A percentile compares a stretch with the other conserved stretches of the same genome.
These are phyloP conservation scores for Erodium moschatum DNA, from an alignment of 441 rosid species.

Conservation along the genomic window DNA sequence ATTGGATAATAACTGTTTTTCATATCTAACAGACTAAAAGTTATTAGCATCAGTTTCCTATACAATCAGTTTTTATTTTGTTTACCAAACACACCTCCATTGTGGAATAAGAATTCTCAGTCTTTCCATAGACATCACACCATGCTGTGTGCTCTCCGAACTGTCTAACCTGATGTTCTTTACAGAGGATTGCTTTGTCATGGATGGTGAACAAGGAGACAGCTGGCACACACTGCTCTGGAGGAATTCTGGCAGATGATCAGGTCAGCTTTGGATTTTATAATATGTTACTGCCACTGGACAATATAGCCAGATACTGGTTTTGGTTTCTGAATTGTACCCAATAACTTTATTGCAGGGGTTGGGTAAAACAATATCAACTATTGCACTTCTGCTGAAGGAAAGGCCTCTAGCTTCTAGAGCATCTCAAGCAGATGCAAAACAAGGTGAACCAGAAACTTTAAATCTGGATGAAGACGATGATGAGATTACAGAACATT, in stretches of 20 bases:
- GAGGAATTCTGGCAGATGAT: slow-evolving; percentile 98
- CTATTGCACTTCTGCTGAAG: slow-evolving; percentile 85
- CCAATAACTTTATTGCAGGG: slow-evolving; percentile 48
- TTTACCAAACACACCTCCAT: not conserved
- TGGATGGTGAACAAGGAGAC: slow-evolving; percentile 95
- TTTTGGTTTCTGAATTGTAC: not conserved
- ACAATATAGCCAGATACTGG: not conserved
- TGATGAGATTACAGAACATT: slow-evolving; percentile 21
- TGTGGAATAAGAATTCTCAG: not conserved
- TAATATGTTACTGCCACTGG: slow-evolving; percentile 12
- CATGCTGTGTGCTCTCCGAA: not conserved
- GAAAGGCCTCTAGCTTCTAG: slow-evolving; percentile 53
- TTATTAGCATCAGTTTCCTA: not conserved
- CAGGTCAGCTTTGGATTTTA: slow-evolving; percentile 46
- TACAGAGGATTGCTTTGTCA: slow-evolving; percentile 88
- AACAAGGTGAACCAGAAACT: slow-evolving; percentile 46
- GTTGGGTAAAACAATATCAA: slow-evolving; percentile 86
- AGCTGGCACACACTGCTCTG: slow-evolving; percentile 53
- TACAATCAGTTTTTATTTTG: not conserved
- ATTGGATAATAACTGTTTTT: not conserved
- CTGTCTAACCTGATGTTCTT: slow-evolving; percentile 21
- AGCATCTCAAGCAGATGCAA: slow-evolving; percentile 30
- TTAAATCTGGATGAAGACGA: slow-evolving; percentile 62
- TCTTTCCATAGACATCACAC: not conserved
- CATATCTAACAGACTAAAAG: not conserved